A percentile compares a stretch with the other conserved stretches of the same genome.
Conservation (phyloP, 1,139 yeast species). For the Kodamaea arcana region DNA sequence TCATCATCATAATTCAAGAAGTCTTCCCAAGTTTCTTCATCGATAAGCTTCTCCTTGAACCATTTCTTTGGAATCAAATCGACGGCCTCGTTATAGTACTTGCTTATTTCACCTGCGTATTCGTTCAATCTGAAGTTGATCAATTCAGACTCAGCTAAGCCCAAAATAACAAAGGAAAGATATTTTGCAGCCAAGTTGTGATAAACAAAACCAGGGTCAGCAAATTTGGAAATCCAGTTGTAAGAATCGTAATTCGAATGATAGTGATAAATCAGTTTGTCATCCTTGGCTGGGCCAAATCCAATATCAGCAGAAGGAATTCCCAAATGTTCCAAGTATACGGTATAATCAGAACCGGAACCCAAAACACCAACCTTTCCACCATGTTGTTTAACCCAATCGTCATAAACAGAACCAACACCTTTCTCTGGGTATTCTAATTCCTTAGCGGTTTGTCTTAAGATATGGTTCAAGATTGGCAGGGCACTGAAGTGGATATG, state of each 20-base stretch:
- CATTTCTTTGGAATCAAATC: conserved; percentile 27
- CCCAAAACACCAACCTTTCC: conserved; percentile 35
- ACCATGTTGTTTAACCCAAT: conserved; percentile 43
- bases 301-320: conserved; percentile 41
- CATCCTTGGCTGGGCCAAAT: conserved; percentile 29
- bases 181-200: conserved; percentile 59
- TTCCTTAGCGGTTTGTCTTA: conserved; percentile 30
- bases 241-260: conserved; percentile 60
- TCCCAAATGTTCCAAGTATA: conserved; percentile 45
- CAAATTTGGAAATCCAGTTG: conserved; percentile 51
- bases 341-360: conserved; percentile 47
- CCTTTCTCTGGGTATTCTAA: conserved; percentile 46
- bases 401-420: conserved; percentile 51
- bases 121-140: conserved; percentile 33
- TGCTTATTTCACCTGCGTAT: conserved; percentile 31
- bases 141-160: conserved; percentile 53
- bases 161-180: conserved; percentile 51
- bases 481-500: conserved; percentile 32
- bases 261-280: conserved; percentile 45
- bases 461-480: conserved; percentile 34
- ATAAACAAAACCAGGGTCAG: conserved; percentile 51
- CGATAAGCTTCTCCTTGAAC: conserved; percentile 11
- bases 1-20: conserved; percentile 20
- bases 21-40: conserved; percentile 15
- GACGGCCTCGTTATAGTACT: conserved; percentile 28